These are phyloP conservation scores for Lactarius pseudohatsudake DNA, from an alignment of 768 basidiomycete genomes.

Conservation along the genomic window DNA sequence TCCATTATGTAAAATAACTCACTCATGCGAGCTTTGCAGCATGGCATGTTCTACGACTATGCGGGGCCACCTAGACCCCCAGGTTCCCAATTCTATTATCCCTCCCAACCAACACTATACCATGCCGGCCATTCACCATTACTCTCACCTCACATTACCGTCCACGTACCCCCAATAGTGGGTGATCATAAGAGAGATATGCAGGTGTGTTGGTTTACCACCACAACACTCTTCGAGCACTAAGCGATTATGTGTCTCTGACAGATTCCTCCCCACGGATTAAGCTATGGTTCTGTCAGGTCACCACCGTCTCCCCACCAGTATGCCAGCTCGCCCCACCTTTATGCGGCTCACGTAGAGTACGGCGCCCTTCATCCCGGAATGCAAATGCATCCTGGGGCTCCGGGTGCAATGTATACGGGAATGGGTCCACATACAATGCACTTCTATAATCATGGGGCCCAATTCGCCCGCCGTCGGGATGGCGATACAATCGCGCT, in stretches of 20 bases:
- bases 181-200: constrained; percentile 57
- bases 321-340: constrained; percentile 26
- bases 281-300: constrained; percentile 44
- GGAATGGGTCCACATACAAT: constrained; percentile 31
- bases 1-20: constrained; percentile 48
- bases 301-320: constrained; percentile 47
- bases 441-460: constrained; percentile 34
- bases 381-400: constrained; percentile 36
- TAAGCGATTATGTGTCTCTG: constrained; percentile 50
- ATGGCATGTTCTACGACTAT: constrained; percentile 62
- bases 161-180: constrained; percentile 42
- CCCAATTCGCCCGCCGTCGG: constrained; percentile 48
- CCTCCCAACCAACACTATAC: constrained; percentile 60
- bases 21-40: constrained; percentile 42
- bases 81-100: constrained; percentile 60
- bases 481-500: constrained; percentile 42
- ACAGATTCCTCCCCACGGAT: constrained; percentile 40
- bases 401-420: constrained; percentile 42
- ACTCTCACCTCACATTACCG: constrained; percentile 47
- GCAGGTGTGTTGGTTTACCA: constrained; percentile 43
- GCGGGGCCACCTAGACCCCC: constrained; percentile 46
- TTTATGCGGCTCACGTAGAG: constrained; percentile 48
- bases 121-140: constrained; percentile 56
- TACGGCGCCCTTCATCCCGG: constrained; percentile 49
- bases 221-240: constrained; percentile 19